phyloP scores from a whole-genome alignment of 2,329 filamentous ascomycete genomes.

The Nothomitra cinnamomea region DNA sequence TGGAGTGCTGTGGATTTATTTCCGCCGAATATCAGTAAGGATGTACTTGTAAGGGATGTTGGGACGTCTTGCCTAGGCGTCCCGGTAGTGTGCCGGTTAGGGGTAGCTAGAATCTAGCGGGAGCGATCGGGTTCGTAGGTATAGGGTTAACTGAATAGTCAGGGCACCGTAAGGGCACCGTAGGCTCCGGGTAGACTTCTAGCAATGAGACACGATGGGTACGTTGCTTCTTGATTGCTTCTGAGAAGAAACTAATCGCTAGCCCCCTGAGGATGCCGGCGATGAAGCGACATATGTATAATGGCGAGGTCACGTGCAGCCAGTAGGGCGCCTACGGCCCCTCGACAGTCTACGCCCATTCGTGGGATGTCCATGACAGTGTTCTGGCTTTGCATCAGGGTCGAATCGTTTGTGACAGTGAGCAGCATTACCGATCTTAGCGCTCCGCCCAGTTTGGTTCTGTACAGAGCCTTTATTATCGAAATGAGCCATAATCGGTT shows the following conservation, averaged over 20 bases:
- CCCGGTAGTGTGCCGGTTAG: too few relatives aligned
- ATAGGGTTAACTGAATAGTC: too few relatives aligned
- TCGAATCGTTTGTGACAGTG: not conserved
- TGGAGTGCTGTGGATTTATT: not conserved
- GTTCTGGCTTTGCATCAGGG: not conserved
- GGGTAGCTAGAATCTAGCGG: too few relatives aligned
- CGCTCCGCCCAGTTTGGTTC: too few relatives aligned
- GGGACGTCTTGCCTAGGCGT: too few relatives aligned
- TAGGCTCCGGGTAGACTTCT: not conserved
- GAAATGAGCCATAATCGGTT: too few relatives aligned
- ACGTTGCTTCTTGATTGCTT: not conserved
- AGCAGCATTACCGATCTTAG: too few relatives aligned
- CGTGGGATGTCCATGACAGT: constrained; percentile 7
- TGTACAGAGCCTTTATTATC: too few relatives aligned
- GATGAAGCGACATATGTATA: not conserved
- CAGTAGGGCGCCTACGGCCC: constrained; percentile 5
- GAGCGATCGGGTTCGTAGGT: too few relatives aligned
- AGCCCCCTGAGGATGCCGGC: not conserved
- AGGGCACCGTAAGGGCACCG: not conserved
- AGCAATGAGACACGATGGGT: not conserved
- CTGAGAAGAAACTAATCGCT: not conserved
- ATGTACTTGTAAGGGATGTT: too few relatives aligned
- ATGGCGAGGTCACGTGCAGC: constrained; percentile 3
- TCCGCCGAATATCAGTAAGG: too few relatives aligned
- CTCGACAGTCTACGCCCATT: constrained; percentile 8